Conservation (phyloP, 345 rosid species). For the Euphorbia lathyris region DNA sequence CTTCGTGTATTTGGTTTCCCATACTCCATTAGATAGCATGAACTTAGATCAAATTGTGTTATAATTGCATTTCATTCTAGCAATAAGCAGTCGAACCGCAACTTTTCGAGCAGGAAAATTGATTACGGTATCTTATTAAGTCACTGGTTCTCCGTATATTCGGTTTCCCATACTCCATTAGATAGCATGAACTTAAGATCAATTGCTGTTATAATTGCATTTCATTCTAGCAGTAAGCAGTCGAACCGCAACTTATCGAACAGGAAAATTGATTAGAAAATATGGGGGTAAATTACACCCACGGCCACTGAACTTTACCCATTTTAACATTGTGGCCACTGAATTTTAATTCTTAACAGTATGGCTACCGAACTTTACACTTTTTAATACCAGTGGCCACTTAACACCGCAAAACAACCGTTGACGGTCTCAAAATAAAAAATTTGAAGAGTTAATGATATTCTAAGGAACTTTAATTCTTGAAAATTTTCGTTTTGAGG, state of each 20-base stretch:
- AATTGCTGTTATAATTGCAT: not conserved
- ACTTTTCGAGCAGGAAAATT: not conserved
- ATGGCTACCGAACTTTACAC: too few relatives aligned
- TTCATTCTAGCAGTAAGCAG: not conserved
- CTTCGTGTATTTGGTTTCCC: not conserved
- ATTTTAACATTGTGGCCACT: too few relatives aligned
- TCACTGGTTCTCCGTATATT: not conserved
- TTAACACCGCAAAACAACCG: too few relatives aligned
- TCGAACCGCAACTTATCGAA: not conserved
- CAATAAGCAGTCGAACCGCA: not conserved
- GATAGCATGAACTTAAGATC: not conserved
- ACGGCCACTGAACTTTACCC: too few relatives aligned
- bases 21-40: not conserved
- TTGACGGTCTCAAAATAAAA: too few relatives aligned
- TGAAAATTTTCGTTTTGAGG: too few relatives aligned
- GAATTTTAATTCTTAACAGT: too few relatives aligned
- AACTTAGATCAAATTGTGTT: not conserved
- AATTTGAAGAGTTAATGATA: too few relatives aligned
- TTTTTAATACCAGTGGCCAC: too few relatives aligned
- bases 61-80: not conserved
- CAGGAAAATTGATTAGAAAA: not conserved
- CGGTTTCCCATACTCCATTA: not conserved
- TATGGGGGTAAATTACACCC: too few relatives aligned
- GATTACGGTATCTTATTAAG: not conserved
- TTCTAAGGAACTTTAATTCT: too few relatives aligned